Evolutionary conservation across 2,329 filamentous ascomycete genomes (phyloP), one percentile per base, ranked within the genome.

Genomic region (Passalora sequoiae): DNA sequence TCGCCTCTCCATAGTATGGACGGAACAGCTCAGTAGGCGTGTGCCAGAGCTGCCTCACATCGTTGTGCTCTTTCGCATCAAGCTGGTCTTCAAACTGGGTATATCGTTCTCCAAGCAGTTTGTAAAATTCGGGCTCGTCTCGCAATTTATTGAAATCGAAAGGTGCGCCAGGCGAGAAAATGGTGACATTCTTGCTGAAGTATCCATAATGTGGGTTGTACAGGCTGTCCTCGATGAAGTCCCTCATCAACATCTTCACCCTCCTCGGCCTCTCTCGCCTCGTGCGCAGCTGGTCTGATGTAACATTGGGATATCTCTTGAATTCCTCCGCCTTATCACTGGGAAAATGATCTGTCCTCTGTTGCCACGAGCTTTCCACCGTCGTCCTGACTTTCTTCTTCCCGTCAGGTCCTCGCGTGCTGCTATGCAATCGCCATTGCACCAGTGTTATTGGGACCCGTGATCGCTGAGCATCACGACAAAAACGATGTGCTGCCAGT

Each of bases 11-110:
- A 65, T 98, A 98, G 68, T 91, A 94, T 0, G 94, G 92, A 22
- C 87, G 80, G 70, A 98, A 98, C 15, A 98, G 80, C 70, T 98
- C 92, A 0, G 92, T 98, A 0, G 94, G 92, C 9, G 92, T 98
- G 66, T 98, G 94, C 92, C 92, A 98, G 33, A 98, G 75, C 70
- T 98, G 92, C 7, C 92, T 81, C 29, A 86, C 84, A 36, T 85
- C 80, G 69, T 86, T 79, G 35, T 78, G 78, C 16, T 83, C 73
- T 46, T 78, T 74, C 33, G 76, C 77, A 64, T 98, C 94, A 45
- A 98, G 78, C 16, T 73, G 71, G 62, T 97, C 88, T 67, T 98
- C 92, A 60, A 98, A 97, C 53, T 86, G 80, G 35, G 81, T 85
- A 65, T 97, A 98, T 50, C 88, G 81, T 53, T 81, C 73, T 29